A percentile compares a stretch with the other conserved stretches of the same genome.
These are phyloP conservation scores for Candida orba DNA, from an alignment of 805 yeast genomes.

Conservation along the genomic window DNA sequence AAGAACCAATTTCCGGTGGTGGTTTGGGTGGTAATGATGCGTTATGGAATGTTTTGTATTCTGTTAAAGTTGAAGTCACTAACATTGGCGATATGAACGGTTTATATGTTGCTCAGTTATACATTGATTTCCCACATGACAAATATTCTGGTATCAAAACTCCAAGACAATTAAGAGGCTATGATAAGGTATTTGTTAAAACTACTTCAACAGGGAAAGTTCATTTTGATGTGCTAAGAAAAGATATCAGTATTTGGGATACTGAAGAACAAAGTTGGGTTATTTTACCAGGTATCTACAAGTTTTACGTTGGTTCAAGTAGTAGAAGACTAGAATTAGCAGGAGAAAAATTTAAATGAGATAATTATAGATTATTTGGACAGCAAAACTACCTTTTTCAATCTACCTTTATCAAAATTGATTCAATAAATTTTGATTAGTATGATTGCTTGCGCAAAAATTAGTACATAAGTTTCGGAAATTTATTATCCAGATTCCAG, in stretches of 20 bases:
- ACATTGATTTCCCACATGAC: conserved; percentile 39
- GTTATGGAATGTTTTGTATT: conserved; percentile 45
- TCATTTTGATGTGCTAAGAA: conserved; percentile 37
- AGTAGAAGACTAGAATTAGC: conserved; percentile 40
- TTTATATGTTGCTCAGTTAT: conserved; percentile 44
- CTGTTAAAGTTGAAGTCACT: conserved; percentile 37
- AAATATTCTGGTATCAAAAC: conserved; percentile 33
- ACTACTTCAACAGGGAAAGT: conserved; percentile 34
- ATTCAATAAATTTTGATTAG: too few relatives aligned
- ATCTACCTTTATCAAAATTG: too few relatives aligned
- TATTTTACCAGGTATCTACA: conserved; percentile 48
- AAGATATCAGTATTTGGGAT: conserved; percentile 55
- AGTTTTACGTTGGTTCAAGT: conserved; percentile 43
- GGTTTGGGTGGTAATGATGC: conserved; percentile 56
- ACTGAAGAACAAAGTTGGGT: conserved; percentile 49
- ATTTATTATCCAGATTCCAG: too few relatives aligned
- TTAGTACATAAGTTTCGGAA: too few relatives aligned
- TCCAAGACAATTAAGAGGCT: conserved; percentile 49
- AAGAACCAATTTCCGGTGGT: conserved; percentile 34
- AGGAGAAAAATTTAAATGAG: conserved; percentile 26
- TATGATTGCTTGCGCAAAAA: too few relatives aligned
- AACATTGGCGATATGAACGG: conserved; percentile 43
- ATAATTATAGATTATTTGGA: neutral
- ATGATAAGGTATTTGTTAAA: conserved; percentile 43
- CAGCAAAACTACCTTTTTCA: too few relatives aligned